Percentiles rank a stretch among this genome's conserved stretches.
Evolutionary conservation across 306 rosid genomes (phyloP).

Genomic region (Delonix regia): DNA sequence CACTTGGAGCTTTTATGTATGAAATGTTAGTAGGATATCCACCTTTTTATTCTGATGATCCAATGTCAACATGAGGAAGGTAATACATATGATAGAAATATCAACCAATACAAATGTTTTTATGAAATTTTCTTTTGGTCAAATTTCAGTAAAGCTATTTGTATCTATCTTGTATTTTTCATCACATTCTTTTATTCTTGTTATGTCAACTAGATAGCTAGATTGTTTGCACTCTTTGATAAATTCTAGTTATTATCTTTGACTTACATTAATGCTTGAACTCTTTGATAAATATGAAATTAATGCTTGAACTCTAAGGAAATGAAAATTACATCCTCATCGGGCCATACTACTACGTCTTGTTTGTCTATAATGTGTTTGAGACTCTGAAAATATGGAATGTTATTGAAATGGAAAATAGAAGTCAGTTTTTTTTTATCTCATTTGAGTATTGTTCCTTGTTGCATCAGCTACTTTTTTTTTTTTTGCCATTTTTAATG

Average conservation of each 20-base stretch:
- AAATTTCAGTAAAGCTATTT: too few relatives aligned
- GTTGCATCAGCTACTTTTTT: background rate
- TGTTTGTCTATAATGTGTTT: too few relatives aligned
- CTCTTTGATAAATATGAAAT: background rate
- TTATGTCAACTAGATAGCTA: constrained; percentile 9
- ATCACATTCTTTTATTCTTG: background rate
- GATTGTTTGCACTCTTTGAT: constrained; percentile 18
- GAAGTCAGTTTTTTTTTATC: background rate
- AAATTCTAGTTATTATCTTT: too few relatives aligned
- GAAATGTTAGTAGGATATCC: too few relatives aligned
- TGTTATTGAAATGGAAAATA: background rate
- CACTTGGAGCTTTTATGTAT: too few relatives aligned
- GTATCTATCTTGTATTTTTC: too few relatives aligned
- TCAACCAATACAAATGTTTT: background rate
- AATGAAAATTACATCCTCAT: background rate
- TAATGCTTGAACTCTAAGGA: background rate
- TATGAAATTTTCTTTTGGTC: background rate
- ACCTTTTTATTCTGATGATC: too few relatives aligned
- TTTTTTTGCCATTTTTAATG: background rate
- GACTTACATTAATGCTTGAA: background rate
- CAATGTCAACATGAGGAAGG: constrained; percentile 99
- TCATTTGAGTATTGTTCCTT: background rate
- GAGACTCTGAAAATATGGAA: background rate
- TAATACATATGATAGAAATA: constrained; percentile 36
- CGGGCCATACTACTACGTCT: background rate